phyloP scores from a whole-genome alignment of 805 yeast genomes.

The Teunomyces pallodes region DNA sequence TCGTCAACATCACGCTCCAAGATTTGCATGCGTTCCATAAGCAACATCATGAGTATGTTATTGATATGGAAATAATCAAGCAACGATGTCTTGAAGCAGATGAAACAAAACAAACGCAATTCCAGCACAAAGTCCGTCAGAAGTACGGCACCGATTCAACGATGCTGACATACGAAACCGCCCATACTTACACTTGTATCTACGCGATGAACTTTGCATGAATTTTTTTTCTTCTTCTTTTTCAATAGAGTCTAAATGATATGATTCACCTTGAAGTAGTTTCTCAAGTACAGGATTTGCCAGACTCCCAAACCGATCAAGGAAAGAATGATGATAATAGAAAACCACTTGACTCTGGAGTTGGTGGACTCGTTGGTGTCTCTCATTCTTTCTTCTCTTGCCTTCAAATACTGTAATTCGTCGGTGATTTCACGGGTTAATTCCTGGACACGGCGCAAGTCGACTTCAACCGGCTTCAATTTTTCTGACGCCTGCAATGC shows the following conservation, averaged over 20 bases:
- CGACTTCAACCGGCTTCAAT: constrained; percentile 89
- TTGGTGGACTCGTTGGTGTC: constrained; percentile 97
- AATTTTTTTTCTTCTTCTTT: not conserved
- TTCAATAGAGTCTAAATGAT: constrained; percentile 44
- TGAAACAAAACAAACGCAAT: not conserved
- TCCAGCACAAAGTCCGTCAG: not conserved
- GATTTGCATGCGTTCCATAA: not conserved
- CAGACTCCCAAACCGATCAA: constrained; percentile 81
- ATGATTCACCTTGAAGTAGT: constrained; percentile 85
- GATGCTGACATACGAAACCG: not conserved
- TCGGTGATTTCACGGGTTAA: constrained; percentile 74
- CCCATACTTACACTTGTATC: not conserved
- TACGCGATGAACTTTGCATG: not conserved
- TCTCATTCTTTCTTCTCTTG: constrained; percentile 88
- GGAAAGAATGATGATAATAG: constrained; percentile 63
- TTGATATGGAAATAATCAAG: not conserved
- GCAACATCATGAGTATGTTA: not conserved
- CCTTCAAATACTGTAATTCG: constrained; percentile 80
- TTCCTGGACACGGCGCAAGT: constrained; percentile 82
- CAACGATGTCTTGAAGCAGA: not conserved
- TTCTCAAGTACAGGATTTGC: constrained; percentile 90
- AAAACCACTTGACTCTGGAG: constrained; percentile 86
- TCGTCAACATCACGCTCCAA: constrained; percentile 12
- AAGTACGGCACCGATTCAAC: not conserved
- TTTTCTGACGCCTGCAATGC: constrained; percentile 89